These are phyloP conservation scores for Kurtzmaniella quercitrusa DNA, from an alignment of 1,139 yeast genomes.

Conservation along the genomic window DNA sequence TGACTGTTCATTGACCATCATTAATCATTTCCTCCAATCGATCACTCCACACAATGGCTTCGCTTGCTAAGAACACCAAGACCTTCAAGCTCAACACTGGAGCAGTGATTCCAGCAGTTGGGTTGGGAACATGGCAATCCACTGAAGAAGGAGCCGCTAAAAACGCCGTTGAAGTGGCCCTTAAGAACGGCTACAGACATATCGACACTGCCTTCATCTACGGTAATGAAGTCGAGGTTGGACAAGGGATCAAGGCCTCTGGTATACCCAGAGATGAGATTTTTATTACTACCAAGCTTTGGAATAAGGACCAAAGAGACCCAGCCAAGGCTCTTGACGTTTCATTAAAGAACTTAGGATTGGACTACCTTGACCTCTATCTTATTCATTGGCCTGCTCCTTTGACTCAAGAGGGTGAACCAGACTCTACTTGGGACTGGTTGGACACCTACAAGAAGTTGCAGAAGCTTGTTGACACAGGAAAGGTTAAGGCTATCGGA, in stretches of 20 bases:
- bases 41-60: conserved; percentile 8
- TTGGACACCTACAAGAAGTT: conserved; percentile 67
- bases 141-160: conserved; percentile 56
- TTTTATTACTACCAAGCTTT: conserved; percentile 77
- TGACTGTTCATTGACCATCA: no score
- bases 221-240: conserved; percentile 65
- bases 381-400: conserved; percentile 85
- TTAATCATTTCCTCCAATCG: no score
- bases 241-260: conserved; percentile 59
- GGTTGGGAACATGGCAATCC: conserved; percentile 80
- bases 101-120: conserved; percentile 59
- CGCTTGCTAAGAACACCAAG: conserved; percentile 15
- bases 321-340: conserved; percentile 56
- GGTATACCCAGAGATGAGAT: conserved; percentile 67
- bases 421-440: conserved; percentile 46
- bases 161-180: conserved; percentile 57
- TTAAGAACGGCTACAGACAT: conserved; percentile 70
- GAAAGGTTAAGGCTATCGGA: conserved; percentile 58
- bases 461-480: conserved; percentile 56
- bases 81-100: conserved; percentile 57
- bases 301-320: conserved; percentile 63
- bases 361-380: conserved; percentile 80
- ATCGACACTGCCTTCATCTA: conserved; percentile 75
- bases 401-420: conserved; percentile 13
- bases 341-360: conserved; percentile 61